Conservation (phyloP, 805 yeast species). For the Phaffomyces antillensis region DNA sequence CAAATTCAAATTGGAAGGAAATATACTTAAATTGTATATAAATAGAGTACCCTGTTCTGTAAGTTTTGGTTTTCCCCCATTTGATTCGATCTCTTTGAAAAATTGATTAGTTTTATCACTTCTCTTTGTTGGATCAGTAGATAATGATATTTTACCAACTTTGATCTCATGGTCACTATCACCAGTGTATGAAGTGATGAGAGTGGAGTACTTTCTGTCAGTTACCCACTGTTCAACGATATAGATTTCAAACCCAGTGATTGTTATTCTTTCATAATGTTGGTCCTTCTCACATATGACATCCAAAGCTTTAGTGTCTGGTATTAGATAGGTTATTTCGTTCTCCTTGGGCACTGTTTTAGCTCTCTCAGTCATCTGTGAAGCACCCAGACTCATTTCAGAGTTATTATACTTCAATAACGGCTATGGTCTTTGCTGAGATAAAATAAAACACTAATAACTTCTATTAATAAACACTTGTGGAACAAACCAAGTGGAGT, state of each 20-base stretch:
- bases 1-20: slow-evolving; percentile 68
- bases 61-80: slow-evolving; percentile 63
- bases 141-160: slow-evolving; percentile 54
- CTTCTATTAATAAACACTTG: too few relatives aligned
- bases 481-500: too few relatives aligned
- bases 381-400: neutral
- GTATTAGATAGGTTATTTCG: slow-evolving; percentile 31
- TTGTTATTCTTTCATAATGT: slow-evolving; percentile 39
- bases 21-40: slow-evolving; percentile 74
- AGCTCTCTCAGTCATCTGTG: neutral
- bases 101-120: slow-evolving; percentile 44
- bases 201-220: slow-evolving; percentile 55
- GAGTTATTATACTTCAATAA: too few relatives aligned
- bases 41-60: slow-evolving; percentile 57
- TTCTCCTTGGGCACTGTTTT: neutral
- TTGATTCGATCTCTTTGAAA: slow-evolving; percentile 56
- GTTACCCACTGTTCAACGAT: slow-evolving; percentile 94
- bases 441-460: too few relatives aligned
- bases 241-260: slow-evolving; percentile 80
- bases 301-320: slow-evolving; percentile 51
- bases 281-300: slow-evolving; percentile 35
- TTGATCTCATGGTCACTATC: slow-evolving; percentile 55
- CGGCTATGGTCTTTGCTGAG: too few relatives aligned
- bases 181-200: slow-evolving; percentile 83
- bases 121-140: slow-evolving; percentile 27